Evolutionary conservation across 164 flowering plant genomes (phyloP).

Genomic region (Taxillus chinensis): DNA sequence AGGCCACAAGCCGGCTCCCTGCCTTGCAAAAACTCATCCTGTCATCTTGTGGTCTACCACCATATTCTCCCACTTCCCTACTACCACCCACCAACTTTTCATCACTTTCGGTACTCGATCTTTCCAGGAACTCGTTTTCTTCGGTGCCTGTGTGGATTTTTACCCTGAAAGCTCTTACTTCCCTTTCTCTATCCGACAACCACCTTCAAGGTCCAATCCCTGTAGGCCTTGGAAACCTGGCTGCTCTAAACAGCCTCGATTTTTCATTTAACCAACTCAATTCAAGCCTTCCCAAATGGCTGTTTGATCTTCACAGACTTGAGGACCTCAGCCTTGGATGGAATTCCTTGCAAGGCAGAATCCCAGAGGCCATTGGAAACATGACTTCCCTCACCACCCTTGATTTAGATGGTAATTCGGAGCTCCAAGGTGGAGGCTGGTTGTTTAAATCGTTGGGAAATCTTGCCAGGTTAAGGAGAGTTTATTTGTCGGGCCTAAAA

Average conservation of each 20-base stretch:
- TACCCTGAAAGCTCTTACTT: not conserved
- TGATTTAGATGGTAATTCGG: too few species aligned
- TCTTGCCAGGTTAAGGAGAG: not conserved
- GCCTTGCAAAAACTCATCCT: constrained; percentile 13
- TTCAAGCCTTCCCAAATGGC: not conserved
- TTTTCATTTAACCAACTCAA: not conserved
- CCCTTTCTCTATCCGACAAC: not conserved
- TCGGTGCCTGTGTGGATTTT: not conserved
- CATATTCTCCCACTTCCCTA: not conserved
- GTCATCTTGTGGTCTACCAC: not conserved
- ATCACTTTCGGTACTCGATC: constrained; percentile 7
- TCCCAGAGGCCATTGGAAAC: not conserved
- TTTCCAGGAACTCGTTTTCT: not conserved
- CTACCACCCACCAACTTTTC: constrained; percentile 2
- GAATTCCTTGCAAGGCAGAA: constrained; percentile 5
- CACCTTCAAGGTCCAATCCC: not conserved
- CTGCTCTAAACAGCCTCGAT: not conserved
- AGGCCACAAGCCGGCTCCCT: constrained; percentile 14
- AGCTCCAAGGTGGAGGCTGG: too few species aligned
- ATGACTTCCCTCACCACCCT: not conserved
- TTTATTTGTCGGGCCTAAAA: too few species aligned
- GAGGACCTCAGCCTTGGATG: not conserved
- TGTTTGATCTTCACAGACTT: constrained; percentile 9
- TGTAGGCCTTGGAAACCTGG: not conserved
- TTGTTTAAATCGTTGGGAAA: too few species aligned